Percentiles rank a stretch among this genome's conserved stretches.
These are phyloP conservation scores for Flaveria robusta DNA, from an alignment of 129 eudicot genomes.

Conservation along the genomic window DNA sequence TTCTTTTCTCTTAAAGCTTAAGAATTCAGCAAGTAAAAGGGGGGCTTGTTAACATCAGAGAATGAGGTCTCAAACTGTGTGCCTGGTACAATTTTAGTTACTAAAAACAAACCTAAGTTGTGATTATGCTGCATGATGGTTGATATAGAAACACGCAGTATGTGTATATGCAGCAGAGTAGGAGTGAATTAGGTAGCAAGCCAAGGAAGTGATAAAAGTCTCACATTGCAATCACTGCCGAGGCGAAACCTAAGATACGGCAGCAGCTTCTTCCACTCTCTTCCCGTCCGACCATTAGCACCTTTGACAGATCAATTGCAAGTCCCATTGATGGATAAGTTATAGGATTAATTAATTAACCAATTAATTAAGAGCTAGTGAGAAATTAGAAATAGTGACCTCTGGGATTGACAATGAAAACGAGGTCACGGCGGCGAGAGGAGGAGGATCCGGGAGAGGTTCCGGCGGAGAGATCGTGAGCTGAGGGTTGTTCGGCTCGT, in stretches of 20 bases:
- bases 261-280: slow-evolving; percentile 89
- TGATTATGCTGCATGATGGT: no score
- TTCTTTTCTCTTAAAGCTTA: neutral
- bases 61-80: neutral
- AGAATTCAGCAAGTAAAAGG: neutral
- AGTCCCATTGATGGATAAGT: neutral
- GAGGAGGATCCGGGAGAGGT: slow-evolving; percentile 45
- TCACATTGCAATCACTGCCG: slow-evolving; percentile 73
- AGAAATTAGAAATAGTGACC: slow-evolving; percentile 35
- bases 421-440: slow-evolving; percentile 84
- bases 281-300: slow-evolving; percentile 92
- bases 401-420: slow-evolving; percentile 88
- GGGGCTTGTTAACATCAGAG: neutral
- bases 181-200: slow-evolving; percentile 1
- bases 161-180: neutral
- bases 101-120: neutral
- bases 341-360: neutral
- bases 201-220: slow-evolving; percentile 21
- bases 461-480: slow-evolving; percentile 59
- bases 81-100: neutral
- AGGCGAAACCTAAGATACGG: slow-evolving; percentile 92
- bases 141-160: slow-evolving; percentile 3
- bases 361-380: no score
- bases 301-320: slow-evolving; percentile 55
- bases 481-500: slow-evolving; percentile 48